Base-by-base conservation (phyloP, 108 stramenopile species). In the Fragilariopsis cylindrus region DNA sequence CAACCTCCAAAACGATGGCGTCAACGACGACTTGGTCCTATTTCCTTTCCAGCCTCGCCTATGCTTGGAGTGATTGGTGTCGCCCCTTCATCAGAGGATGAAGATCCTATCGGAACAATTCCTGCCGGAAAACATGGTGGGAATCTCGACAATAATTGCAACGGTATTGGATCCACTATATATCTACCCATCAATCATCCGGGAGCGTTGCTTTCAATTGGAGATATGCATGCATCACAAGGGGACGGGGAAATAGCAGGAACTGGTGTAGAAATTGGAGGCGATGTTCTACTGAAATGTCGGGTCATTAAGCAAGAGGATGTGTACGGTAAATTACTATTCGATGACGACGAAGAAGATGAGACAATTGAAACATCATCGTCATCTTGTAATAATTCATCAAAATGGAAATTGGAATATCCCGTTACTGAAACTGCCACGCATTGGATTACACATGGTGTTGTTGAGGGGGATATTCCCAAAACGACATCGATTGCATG, bases 181-280 rank as follows among this genome's bases (percentile, higher is more conserved):
- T 90, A 88, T 79, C 85, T 90, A 65, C 90, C 90, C 13, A 86
- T 90, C 3, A 88, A 86, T 56, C 83, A 84, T 74, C 73, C 77
- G 0, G 90, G 90, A 15, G 90, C 87, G 6, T 75, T 78, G 50
- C 75, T 90, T 11, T 81, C 79, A 56, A 90, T 90, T 79, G 90
- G 90, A 4, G 90, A 90, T 55, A 90, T 90, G 85, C 90, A 90
- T 77, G 81, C 88, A 58, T 74, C 71, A 1, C 90, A 90, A 68
- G 90, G 90, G 16, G 90, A 90, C 69, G 90, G 90, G 21, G 90
- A 90, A 62, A 85, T 90, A 3, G 75, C 79, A 48, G 82, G 82
- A 13, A 82, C 78, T 18, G 82, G 77, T 44, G 65, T 82, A 39
- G 82, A 82, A 60, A 82, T 68, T 46, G 19, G 55, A 0, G 65